These are phyloP conservation scores for Penicillium daleae DNA, from an alignment of 495 filamentous ascomycete genomes.

Conservation along the genomic window DNA sequence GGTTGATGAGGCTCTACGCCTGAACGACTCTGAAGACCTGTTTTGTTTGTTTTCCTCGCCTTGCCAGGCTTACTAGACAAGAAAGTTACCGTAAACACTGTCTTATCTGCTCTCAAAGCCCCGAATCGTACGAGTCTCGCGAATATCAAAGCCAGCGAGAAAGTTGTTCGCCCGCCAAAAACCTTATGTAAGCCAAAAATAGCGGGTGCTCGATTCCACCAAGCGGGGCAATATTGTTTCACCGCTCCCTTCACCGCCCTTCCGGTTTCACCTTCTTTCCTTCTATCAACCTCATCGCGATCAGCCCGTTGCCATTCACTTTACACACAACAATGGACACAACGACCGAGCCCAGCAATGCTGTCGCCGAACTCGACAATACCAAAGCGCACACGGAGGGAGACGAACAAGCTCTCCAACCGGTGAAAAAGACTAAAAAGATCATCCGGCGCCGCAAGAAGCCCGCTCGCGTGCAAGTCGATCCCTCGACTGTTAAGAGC, in stretches of 20 bases:
- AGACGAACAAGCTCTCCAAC: slow-evolving; percentile 22
- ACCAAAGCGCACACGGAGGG: slow-evolving; percentile 17
- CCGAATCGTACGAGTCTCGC: not conserved
- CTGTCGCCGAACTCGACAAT: slow-evolving; percentile 30
- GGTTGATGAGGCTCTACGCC: slow-evolving; percentile 40
- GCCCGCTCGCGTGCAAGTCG: slow-evolving; percentile 72
- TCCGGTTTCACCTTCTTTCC: not conserved
- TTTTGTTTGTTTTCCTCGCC: not conserved
- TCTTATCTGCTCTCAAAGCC: not conserved
- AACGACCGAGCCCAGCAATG: slow-evolving; percentile 21
- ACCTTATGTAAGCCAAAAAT: slow-evolving; percentile 8
- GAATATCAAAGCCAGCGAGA: slow-evolving; percentile 9
- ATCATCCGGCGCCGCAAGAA: slow-evolving; percentile 54
- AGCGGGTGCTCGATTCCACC: not conserved
- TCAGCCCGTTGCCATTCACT: slow-evolving; percentile 2
- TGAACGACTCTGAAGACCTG: not conserved
- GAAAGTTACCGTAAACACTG: not conserved
- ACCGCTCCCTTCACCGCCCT: slow-evolving; percentile 3
- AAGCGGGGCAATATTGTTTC: not conserved
- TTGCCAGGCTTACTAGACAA: not conserved
- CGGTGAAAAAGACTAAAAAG: slow-evolving; percentile 55
- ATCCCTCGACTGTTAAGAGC: slow-evolving; percentile 76
- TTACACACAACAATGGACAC: slow-evolving; percentile 35
- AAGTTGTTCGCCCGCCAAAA: slow-evolving; percentile 9
- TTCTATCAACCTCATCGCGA: slow-evolving; percentile 6